phyloP scores from a whole-genome alignment of 441 rosid genomes.

The Arabidopsis lyrata region DNA sequence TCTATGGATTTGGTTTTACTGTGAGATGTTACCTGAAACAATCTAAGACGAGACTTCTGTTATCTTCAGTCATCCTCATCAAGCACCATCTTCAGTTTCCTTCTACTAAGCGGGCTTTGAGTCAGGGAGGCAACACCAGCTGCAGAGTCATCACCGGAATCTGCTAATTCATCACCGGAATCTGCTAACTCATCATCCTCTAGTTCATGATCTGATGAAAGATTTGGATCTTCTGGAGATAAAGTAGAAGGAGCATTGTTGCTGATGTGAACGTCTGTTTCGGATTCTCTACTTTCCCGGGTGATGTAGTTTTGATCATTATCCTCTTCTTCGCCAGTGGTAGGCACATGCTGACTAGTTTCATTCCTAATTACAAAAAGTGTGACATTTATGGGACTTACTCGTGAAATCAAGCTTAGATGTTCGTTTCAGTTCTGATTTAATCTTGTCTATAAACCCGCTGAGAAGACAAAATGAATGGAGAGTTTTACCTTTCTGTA shows the following conservation, averaged over 20 bases:
- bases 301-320: conserved; percentile 32
- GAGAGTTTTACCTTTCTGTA: conserved; percentile 53
- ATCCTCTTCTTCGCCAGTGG: conserved; percentile 35
- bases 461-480: conserved; percentile 3
- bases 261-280: conserved; percentile 40
- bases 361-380: conserved; percentile 34
- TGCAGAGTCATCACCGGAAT: conserved; percentile 62
- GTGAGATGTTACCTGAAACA: conserved; percentile 4
- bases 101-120: conserved; percentile 56
- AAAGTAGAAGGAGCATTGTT: conserved; percentile 41
- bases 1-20: not conserved
- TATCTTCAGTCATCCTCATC: conserved; percentile 54
- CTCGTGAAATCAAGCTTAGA: conserved; percentile 23
- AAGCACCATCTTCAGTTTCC: conserved; percentile 71
- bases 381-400: not conserved
- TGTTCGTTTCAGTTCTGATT: conserved; percentile 30
- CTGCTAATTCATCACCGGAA: conserved; percentile 65
- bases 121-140: conserved; percentile 45
- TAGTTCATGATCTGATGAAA: conserved; percentile 41
- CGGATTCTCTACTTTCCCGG: conserved; percentile 44
- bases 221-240: conserved; percentile 40
- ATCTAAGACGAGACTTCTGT: not conserved
- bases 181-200: conserved; percentile 69
- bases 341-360: conserved; percentile 22
- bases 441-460: conserved; percentile 12